These are phyloP conservation scores for Kitagawia praeruptora DNA, from an alignment of 129 eudicot species.

Conservation along the genomic window DNA sequence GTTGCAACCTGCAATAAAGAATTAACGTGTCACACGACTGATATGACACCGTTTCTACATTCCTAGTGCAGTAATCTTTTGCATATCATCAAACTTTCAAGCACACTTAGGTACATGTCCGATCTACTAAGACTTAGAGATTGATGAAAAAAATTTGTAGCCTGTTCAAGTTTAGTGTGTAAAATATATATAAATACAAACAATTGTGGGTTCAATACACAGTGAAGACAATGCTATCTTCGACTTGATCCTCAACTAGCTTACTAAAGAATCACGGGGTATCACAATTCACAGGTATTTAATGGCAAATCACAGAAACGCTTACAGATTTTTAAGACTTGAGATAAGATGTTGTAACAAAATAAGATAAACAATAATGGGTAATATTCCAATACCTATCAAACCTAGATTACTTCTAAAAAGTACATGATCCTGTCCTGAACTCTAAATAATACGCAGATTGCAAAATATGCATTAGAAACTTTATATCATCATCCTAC, in stretches of 20 bases:
- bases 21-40: neutral
- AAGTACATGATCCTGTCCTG: neutral
- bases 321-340: neutral
- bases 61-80: neutral
- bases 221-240: neutral
- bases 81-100: neutral
- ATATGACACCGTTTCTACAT: neutral
- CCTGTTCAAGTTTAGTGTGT: neutral
- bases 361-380: neutral
- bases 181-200: neutral
- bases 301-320: neutral
- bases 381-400: neutral
- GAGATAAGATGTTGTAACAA: neutral
- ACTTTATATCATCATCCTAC: neutral
- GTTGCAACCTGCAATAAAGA: constrained; percentile 65
- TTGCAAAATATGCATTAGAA: neutral
- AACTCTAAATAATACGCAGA: neutral
- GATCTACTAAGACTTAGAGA: neutral
- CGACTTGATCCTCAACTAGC: neutral
- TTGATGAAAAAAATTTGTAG: neutral
- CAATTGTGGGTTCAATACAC: neutral
- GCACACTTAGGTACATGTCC: neutral
- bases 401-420: no score
- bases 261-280: neutral
- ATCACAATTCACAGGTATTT: neutral